Base-by-base conservation (phyloP, 441 rosid genomes). In the Iberis amara region DNA sequence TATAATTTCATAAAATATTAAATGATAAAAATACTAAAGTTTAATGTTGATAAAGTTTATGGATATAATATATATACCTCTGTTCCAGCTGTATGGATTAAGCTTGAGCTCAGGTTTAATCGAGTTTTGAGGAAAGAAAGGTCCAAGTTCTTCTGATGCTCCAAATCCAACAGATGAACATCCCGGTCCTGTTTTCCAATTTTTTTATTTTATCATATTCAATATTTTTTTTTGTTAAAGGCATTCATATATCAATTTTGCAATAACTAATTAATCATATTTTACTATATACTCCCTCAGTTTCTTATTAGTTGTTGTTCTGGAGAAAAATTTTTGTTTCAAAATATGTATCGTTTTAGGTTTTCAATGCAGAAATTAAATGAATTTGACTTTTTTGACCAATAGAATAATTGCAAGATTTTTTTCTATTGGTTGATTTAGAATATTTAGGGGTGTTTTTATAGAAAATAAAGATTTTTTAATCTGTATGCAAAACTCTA, bases 131-230 rank as follows among this genome's bases (percentile, higher is more conserved):
- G 86, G 77, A 49, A 87, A 82, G 65, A 87, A 87, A 12, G 96
- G 96, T 4, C 96, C 94, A 1, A 84, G 45, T 59, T 87, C 96
- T 54, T 82, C 88, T 39, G 90, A 68, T 61, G 72, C 76, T 52
- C 96, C 96, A 57, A 62, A 84, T 7, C 84, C 96, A 38, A 87
- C 63, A 10, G 94, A 84, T 28, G 96, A 87, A 64, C 96, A 87
- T 8, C 96, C 96, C 1, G 92, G 96, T 33, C 96, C 96, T 84
- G 55, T 13, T 55, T 26, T 46, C 23, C n/a, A n/a, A 50, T 12
- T 23, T 27, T 40, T 3, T 21, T n/a, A n/a, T n/a, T 27, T 40
- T 3, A 55, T 41, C 28, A 11, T 36, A 45, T 7, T 14, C 2
- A 1, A 18, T n/a, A n/a, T n/a, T n/a, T n/a, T n/a, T n/a, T n/a